phyloP scores from a whole-genome alignment of 495 filamentous ascomycete genomes.

The Terfezia boudieri region DNA sequence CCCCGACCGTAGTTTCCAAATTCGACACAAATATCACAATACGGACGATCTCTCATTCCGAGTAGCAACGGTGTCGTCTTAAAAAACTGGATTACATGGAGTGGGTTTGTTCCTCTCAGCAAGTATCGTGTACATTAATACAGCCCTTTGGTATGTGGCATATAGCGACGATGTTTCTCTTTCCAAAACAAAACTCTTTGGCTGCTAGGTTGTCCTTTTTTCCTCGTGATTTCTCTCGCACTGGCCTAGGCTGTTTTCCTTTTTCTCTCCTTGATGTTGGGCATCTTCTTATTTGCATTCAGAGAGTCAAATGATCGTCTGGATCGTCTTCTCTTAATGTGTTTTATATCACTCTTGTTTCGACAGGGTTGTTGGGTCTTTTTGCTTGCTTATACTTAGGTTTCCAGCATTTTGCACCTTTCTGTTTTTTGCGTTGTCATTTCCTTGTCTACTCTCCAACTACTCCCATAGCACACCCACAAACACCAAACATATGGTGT shows the following conservation, averaged over 20 bases:
- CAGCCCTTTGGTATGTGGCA: background rate
- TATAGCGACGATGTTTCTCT: background rate
- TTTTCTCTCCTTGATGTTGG: background rate
- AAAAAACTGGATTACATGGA: background rate
- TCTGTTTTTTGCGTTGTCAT: no score
- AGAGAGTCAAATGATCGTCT: no score
- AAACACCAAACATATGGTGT: no score
- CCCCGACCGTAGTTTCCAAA: background rate
- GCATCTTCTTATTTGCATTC: no score
- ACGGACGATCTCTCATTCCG: background rate
- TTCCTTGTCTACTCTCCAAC: no score
- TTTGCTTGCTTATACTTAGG: no score
- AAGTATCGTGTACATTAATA: background rate
- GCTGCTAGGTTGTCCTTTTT: background rate
- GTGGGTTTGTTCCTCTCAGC: no score
- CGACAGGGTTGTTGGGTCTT: no score
- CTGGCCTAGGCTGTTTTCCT: background rate
- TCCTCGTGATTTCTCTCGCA: background rate
- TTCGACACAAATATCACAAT: background rate
- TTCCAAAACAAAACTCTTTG: background rate
- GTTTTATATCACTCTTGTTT: no score
- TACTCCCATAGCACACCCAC: no score
- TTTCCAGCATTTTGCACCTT: no score
- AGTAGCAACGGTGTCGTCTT: background rate
- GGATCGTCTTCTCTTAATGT: no score